A percentile compares a stretch with the other conserved stretches of the same genome.
Conservation (phyloP, 1,139 yeast genomes). For the Geotrichum europaeum region DNA sequence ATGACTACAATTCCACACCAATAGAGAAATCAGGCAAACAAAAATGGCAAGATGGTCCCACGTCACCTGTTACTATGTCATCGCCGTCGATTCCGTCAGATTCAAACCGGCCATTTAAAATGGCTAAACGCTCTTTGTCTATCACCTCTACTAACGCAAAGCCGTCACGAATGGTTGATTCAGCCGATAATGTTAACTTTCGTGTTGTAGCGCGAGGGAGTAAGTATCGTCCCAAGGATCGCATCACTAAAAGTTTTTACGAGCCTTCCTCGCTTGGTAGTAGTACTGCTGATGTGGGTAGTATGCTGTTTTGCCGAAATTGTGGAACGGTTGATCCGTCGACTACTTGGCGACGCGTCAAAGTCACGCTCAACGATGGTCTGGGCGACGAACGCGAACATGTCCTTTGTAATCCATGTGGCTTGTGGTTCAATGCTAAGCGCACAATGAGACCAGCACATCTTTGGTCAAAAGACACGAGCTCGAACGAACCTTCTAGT, state of each 20-base stretch:
- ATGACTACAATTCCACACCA: conserved; percentile 4
- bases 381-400: conserved; percentile 19
- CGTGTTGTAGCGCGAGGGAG: conserved; percentile 6
- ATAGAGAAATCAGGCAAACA: conserved; percentile 4
- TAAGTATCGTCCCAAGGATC: conserved; percentile 3
- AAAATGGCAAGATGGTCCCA: conserved; percentile 9
- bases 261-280: background rate
- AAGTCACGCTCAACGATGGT: conserved; percentile 1
- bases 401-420: conserved; percentile 37
- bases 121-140: conserved; percentile 10
- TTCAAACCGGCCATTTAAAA: conserved; percentile 1
- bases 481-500: background rate
- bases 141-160: background rate
- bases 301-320: conserved; percentile 30
- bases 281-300: background rate
- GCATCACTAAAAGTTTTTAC: background rate
- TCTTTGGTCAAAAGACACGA: conserved; percentile 6
- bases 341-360: conserved; percentile 34
- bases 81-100: conserved; percentile 6
- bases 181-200: background rate
- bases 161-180: background rate
- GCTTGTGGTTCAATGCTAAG: conserved; percentile 33
- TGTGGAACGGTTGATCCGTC: conserved; percentile 36
- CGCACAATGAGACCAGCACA: conserved; percentile 33
- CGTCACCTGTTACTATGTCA: conserved; percentile 14